phyloP scores from a whole-genome alignment of 148 eudicot genomes.

The Amaranthus palmeri region DNA sequence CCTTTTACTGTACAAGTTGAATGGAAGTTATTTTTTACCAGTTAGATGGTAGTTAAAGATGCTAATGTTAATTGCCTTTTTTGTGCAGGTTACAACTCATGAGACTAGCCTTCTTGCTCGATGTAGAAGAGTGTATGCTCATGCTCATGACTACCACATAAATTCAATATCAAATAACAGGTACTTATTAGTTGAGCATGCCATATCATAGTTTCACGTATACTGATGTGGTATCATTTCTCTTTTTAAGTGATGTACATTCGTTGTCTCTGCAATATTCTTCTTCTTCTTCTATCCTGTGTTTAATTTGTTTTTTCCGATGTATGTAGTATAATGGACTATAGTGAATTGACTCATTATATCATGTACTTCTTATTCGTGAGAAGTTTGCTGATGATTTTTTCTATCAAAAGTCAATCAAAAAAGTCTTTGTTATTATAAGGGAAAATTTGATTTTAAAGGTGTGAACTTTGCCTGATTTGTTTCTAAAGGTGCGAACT shows the following conservation, averaged over 20 bases:
- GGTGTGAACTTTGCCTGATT: too few relatives aligned
- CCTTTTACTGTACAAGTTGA: background rate
- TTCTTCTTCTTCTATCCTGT: background rate
- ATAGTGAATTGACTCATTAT: too few relatives aligned
- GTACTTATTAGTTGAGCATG: slow-evolving; percentile 19
- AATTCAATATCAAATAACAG: slow-evolving; percentile 83
- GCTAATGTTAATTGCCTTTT: background rate
- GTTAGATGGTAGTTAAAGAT: background rate
- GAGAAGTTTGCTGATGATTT: too few relatives aligned
- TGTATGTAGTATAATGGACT: background rate
- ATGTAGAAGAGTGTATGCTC: slow-evolving; percentile 79
- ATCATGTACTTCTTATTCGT: too few relatives aligned
- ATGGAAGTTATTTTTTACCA: background rate
- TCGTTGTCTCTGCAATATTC: background rate
- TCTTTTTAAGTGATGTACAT: too few relatives aligned
- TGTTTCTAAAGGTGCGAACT: too few relatives aligned
- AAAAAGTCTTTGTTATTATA: too few relatives aligned
- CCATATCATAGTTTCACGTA: background rate
- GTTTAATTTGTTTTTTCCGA: background rate
- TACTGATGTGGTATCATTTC: background rate
- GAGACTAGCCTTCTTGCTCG: slow-evolving; percentile 77
- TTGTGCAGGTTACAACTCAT: slow-evolving; percentile 56
- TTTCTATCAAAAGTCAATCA: too few relatives aligned
- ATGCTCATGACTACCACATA: slow-evolving; percentile 85
- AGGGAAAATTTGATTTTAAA: too few relatives aligned